Percentiles rank a stretch among this genome's conserved stretches.
Conservation (phyloP, 371 early-diverging fungal species). For the Mortierella sp. region DNA sequence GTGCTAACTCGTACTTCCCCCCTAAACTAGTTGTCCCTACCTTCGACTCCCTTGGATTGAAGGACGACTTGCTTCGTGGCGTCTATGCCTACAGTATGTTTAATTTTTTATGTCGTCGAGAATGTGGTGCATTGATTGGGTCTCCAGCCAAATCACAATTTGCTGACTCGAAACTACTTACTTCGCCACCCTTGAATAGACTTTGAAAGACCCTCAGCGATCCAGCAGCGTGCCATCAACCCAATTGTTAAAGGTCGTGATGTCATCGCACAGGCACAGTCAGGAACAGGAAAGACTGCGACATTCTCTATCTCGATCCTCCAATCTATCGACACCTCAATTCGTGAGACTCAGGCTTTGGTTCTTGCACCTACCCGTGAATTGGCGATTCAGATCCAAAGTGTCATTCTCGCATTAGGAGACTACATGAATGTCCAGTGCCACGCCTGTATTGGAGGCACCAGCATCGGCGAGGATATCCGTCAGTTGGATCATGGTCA, state of each 20-base stretch:
- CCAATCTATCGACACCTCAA: constrained; percentile 90
- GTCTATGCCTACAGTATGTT: constrained; percentile 93
- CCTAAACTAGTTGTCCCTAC: constrained; percentile 78
- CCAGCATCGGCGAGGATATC: constrained; percentile 92
- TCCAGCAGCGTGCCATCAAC: constrained; percentile 98
- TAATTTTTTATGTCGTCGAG: neutral
- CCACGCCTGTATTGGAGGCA: constrained; percentile 99
- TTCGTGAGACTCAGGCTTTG: constrained; percentile 95
- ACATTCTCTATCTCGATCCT: constrained; percentile 99
- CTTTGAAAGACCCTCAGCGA: constrained; percentile 95
- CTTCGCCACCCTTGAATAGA: constrained; percentile 38
- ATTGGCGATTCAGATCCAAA: constrained; percentile 97
- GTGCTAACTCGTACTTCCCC: neutral
- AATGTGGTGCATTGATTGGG: neutral
- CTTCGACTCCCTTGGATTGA: constrained; percentile 94
- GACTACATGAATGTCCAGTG: constrained; percentile 96
- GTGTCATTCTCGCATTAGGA: constrained; percentile 91
- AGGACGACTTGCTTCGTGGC: constrained; percentile 96
- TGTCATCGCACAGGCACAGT: constrained; percentile 99
- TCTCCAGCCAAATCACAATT: neutral
- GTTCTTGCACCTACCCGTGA: constrained; percentile 99
- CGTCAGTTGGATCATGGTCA: constrained; percentile 87
- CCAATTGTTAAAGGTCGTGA: constrained; percentile 95
- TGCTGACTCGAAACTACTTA: neutral
- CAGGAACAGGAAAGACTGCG: constrained; percentile 99